Evolutionary conservation across 1,284 basidiomycete species (phyloP).

Genomic region (Pseudozyma hubeiensis): DNA sequence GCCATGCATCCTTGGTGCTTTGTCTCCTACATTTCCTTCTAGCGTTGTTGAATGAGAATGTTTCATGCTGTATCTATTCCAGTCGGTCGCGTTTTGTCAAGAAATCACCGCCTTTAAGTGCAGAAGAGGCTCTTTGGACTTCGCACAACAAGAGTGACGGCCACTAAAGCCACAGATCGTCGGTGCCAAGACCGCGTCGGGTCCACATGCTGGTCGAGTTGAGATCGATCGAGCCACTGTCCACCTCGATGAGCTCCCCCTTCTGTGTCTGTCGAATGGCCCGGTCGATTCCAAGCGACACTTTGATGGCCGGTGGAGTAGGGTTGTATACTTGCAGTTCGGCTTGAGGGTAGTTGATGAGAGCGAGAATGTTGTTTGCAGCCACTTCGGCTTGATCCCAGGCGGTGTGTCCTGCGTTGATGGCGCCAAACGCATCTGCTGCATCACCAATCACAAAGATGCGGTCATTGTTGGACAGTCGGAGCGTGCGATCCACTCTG

Average conservation of each 20-base stretch:
- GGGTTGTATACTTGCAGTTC: constrained; percentile 21
- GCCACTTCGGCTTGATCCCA: constrained; percentile 49
- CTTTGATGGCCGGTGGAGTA: constrained; percentile 28
- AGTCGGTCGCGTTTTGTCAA: too few relatives aligned
- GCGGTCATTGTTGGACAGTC: constrained; percentile 15
- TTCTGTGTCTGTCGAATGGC: constrained; percentile 24
- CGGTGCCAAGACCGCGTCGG: constrained; percentile 23
- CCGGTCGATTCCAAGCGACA: constrained; percentile 27
- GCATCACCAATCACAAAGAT: constrained; percentile 52
- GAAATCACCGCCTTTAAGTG: too few relatives aligned
- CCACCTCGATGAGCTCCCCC: constrained; percentile 23
- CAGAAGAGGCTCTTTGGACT: too few relatives aligned
- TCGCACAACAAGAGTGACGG: too few relatives aligned
- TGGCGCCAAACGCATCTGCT: constrained; percentile 50
- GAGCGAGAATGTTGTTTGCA: constrained; percentile 29
- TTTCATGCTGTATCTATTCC: too few relatives aligned
- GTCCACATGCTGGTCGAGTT: constrained; percentile 41
- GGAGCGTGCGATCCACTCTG: constrained; percentile 28
- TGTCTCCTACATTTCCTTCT: too few relatives aligned
- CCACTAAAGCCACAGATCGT: constrained; percentile 17
- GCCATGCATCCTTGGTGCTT: too few relatives aligned
- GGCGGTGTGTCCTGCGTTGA: constrained; percentile 54
- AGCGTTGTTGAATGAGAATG: too few relatives aligned
- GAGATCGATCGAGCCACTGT: constrained; percentile 19
- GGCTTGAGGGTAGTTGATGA: constrained; percentile 7